phyloP scores from a whole-genome alignment of 202 grass and related monocot species.

The Alloteropsis angusta region DNA sequence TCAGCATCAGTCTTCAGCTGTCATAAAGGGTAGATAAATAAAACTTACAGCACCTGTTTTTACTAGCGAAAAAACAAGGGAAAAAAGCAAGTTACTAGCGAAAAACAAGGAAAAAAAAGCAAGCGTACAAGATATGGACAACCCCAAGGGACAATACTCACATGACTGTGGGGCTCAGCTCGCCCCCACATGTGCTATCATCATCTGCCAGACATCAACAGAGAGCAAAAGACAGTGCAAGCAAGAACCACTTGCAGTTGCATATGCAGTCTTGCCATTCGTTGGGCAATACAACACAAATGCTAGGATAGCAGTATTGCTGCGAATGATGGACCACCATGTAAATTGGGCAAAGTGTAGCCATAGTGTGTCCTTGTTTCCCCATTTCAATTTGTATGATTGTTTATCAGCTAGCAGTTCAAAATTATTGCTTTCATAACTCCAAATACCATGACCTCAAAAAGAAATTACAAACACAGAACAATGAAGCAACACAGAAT shows the following conservation, averaged over 20 bases:
- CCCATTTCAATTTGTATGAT: background rate
- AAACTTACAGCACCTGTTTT: background rate
- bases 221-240: conserved; percentile 17
- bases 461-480: background rate
- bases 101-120: no score
- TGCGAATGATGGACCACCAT: background rate
- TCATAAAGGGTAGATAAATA: background rate
- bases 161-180: conserved; percentile 27
- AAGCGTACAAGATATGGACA: background rate
- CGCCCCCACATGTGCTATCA: conserved; percentile 14
- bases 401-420: conserved; percentile 17
- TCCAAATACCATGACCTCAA: background rate
- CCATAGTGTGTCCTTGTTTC: background rate
- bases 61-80: background rate
- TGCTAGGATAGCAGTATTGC: conserved; percentile 15
- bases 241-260: conserved; percentile 10
- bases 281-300: conserved; percentile 11
- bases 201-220: conserved; percentile 26
- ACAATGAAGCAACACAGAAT: background rate
- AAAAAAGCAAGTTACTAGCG: no score
- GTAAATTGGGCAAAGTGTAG: background rate
- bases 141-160: conserved; percentile 19
- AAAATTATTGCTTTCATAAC: background rate
- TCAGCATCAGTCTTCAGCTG: conserved; percentile 13
- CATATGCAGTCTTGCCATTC: conserved; percentile 3